Evolutionary conservation across 164 flowering plant genomes (phyloP).

Genomic region (Tinospora cordifolia): DNA sequence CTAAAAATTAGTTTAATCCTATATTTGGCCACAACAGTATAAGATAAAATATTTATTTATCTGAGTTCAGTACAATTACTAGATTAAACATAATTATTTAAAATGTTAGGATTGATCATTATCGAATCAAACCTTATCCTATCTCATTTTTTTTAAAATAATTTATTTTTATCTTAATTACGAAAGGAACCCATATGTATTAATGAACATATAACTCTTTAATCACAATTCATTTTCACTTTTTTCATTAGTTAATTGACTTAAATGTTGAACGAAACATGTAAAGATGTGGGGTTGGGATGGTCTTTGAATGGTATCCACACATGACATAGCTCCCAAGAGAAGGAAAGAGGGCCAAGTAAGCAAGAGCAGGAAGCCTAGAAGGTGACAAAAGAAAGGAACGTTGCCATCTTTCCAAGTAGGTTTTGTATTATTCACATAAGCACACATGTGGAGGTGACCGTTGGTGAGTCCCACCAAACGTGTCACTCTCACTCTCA

Average conservation of each 20-base stretch:
- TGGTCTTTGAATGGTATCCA: neutral
- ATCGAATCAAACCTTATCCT: too few species aligned
- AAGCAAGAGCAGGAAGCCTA: neutral
- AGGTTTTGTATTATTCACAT: slow-evolving; percentile 4
- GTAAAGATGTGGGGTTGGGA: neutral
- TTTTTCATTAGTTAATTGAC: neutral
- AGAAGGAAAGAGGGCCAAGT: neutral
- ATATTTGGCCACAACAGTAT: too few species aligned
- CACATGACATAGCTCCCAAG: neutral
- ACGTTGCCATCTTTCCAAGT: slow-evolving; percentile 16
- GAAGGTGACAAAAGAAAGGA: neutral
- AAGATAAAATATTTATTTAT: too few species aligned
- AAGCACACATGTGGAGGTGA: neutral
- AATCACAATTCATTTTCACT: neutral
- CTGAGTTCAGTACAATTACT: too few species aligned
- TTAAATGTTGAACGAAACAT: neutral
- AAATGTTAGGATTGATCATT: too few species aligned
- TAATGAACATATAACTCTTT: too few species aligned
- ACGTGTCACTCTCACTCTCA: slow-evolving; percentile 14
- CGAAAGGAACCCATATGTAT: too few species aligned
- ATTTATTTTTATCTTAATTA: too few species aligned
- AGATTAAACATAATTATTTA: too few species aligned
- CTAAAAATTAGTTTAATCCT: too few species aligned
- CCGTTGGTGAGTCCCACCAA: slow-evolving; percentile 14
- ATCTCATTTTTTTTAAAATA: too few species aligned